Conservation (phyloP, 345 rosid species). For the Aurinia saxatilis region DNA sequence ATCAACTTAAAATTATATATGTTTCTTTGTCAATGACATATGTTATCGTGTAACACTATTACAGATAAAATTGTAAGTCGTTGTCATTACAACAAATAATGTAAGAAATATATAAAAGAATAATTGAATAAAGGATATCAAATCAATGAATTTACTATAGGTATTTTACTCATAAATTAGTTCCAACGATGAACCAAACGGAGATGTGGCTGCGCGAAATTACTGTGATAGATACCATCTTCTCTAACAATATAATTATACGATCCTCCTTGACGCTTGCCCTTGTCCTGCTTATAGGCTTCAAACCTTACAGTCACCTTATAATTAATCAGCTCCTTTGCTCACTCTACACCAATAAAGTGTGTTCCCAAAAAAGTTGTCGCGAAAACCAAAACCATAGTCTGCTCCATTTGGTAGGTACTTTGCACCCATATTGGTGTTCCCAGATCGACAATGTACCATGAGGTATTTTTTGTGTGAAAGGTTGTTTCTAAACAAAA, state of each 20-base stretch:
- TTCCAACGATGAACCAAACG: no score
- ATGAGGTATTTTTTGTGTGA: constrained; percentile 6
- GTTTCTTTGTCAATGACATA: no score
- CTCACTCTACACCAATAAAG: background rate
- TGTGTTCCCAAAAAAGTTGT: background rate
- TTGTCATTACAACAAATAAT: no score
- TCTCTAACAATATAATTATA: constrained; percentile 1
- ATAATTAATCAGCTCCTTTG: constrained; percentile 14
- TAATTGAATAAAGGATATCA: no score
- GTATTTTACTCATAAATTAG: no score
- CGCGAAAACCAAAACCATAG: background rate
- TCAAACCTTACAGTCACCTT: background rate
- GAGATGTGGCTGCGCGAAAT: no score
- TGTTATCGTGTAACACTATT: no score
- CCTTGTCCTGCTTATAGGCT: background rate
- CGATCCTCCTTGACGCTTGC: background rate
- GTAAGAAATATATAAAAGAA: no score
- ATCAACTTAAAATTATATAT: no score
- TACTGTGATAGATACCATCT: constrained; percentile 17
- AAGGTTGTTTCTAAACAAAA: background rate
- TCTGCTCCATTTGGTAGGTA: background rate
- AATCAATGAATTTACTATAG: no score
- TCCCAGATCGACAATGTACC: constrained; percentile 8
- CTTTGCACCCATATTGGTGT: background rate
- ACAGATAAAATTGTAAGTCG: no score